Evolutionary conservation across 495 filamentous ascomycete species (phyloP).

Genomic region (Penicillium daleae): DNA sequence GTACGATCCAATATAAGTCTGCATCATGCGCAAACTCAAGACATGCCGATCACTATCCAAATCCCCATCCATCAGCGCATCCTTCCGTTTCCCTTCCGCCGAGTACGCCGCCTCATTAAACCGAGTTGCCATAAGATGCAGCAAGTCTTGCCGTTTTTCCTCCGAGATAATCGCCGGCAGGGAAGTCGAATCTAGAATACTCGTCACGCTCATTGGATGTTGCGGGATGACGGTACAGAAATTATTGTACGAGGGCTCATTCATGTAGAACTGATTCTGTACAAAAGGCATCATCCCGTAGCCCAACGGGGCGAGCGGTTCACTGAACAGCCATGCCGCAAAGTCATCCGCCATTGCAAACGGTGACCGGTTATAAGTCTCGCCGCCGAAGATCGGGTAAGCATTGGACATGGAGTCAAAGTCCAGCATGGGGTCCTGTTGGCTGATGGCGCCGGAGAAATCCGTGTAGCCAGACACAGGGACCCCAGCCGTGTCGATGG

Average conservation of each 20-base stretch:
- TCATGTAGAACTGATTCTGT: constrained; percentile 46
- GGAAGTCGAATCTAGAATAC: constrained; percentile 80
- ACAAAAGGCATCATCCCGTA: constrained; percentile 46
- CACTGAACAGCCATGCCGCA: constrained; percentile 87
- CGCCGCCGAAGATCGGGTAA: constrained; percentile 82
- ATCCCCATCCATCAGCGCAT: constrained; percentile 77
- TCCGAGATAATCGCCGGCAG: constrained; percentile 83
- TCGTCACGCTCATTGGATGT: constrained; percentile 89
- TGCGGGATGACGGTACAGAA: constrained; percentile 51
- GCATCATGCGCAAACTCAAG: constrained; percentile 90
- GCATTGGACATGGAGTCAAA: constrained; percentile 72
- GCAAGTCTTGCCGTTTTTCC: constrained; percentile 79
- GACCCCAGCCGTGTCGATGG: constrained; percentile 28
- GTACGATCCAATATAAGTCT: constrained; percentile 89
- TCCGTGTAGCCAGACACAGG: constrained; percentile 36
- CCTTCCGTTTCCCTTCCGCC: constrained; percentile 73
- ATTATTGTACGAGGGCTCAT: constrained; percentile 44
- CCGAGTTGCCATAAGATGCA: constrained; percentile 80
- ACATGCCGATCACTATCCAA: constrained; percentile 74
- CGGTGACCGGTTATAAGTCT: constrained; percentile 82
- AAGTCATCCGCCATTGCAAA: constrained; percentile 92
- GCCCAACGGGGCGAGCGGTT: constrained; percentile 46
- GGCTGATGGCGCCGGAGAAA: constrained; percentile 22
- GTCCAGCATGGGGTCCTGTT: constrained; percentile 29
- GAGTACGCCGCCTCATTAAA: constrained; percentile 83